These are phyloP conservation scores for Eremothecium cymbalariae DNA, from an alignment of 1,139 yeast species.

Conservation along the genomic window DNA sequence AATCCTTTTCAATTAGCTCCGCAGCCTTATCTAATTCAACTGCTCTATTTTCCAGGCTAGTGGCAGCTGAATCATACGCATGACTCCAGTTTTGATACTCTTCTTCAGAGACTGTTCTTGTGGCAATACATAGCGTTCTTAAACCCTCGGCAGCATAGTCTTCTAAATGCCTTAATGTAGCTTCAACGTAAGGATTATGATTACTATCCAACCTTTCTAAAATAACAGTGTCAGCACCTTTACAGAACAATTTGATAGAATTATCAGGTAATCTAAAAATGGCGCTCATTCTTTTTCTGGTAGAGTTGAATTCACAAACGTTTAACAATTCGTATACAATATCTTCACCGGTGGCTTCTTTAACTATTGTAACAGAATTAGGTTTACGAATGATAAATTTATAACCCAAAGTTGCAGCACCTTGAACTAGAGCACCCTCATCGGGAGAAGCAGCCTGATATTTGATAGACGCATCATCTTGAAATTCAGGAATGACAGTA, in stretches of 20 bases:
- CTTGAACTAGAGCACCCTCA: slow-evolving; percentile 97
- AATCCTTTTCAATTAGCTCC: slow-evolving; percentile 71
- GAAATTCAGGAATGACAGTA: slow-evolving; percentile 89
- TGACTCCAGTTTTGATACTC: slow-evolving; percentile 63
- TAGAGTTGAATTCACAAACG: slow-evolving; percentile 93
- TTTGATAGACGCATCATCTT: slow-evolving; percentile 54
- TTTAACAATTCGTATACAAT: slow-evolving; percentile 71
- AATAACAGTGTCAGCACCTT: slow-evolving; percentile 97
- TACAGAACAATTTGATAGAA: slow-evolving; percentile 75
- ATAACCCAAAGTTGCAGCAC: slow-evolving; percentile 86
- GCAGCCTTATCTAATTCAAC: slow-evolving; percentile 76
- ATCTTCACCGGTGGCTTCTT: slow-evolving; percentile 36
- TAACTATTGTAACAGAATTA: slow-evolving; percentile 61
- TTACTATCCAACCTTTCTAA: slow-evolving; percentile 70
- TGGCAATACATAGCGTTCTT: slow-evolving; percentile 88
- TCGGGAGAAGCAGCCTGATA: slow-evolving; percentile 99
- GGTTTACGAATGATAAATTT: slow-evolving; percentile 82
- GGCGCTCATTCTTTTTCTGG: slow-evolving; percentile 97
- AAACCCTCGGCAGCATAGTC: slow-evolving; percentile 96
- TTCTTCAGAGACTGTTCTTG: slow-evolving; percentile 67
- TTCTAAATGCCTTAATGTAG: slow-evolving; percentile 82
- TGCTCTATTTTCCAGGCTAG: slow-evolving; percentile 67
- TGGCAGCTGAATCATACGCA: slow-evolving; percentile 68
- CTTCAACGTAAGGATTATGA: slow-evolving; percentile 66
- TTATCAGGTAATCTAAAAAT: slow-evolving; percentile 94